These are phyloP conservation scores for Suhomyces bolitotheri DNA, from an alignment of 1,139 yeast genomes.

Conservation along the genomic window DNA sequence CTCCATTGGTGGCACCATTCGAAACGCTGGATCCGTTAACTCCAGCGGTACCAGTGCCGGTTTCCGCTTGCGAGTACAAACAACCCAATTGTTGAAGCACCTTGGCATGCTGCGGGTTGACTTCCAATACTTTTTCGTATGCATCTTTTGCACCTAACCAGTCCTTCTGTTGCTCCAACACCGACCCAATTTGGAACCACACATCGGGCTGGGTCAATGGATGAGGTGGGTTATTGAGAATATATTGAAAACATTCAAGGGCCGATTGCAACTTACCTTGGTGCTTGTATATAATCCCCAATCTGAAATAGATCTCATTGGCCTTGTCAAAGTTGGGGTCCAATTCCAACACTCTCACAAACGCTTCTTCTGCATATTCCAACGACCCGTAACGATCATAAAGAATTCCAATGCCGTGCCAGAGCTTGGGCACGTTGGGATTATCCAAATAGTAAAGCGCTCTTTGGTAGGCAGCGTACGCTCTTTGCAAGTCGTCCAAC, in stretches of 20 bases:
- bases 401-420: conserved; percentile 98
- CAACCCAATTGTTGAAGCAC: conserved; percentile 96
- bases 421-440: conserved; percentile 92
- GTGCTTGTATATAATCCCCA: conserved; percentile 96
- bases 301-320: conserved; percentile 90
- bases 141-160: conserved; percentile 93
- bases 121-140: conserved; percentile 85
- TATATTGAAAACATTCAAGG: conserved; percentile 90
- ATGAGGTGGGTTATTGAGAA: conserved; percentile 86
- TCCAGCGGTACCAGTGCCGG: conserved; percentile 21
- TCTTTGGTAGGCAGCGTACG: conserved; percentile 95
- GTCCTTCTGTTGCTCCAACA: conserved; percentile 90
- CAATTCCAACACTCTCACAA: conserved; percentile 90
- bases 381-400: conserved; percentile 94
- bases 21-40: conserved; percentile 20
- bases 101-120: conserved; percentile 91
- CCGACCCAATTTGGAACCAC: conserved; percentile 98
- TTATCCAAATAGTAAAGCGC: conserved; percentile 88
- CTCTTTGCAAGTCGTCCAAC: conserved; percentile 94
- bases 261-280: conserved; percentile 87
- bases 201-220: conserved; percentile 96
- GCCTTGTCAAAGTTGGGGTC: conserved; percentile 97
- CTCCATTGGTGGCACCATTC: conserved; percentile 36
- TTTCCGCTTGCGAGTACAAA: conserved; percentile 79
- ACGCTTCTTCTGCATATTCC: conserved; percentile 98